Conservation (phyloP, 2,329 filamentous ascomycete genomes). For the Colletotrichum sp. region DNA sequence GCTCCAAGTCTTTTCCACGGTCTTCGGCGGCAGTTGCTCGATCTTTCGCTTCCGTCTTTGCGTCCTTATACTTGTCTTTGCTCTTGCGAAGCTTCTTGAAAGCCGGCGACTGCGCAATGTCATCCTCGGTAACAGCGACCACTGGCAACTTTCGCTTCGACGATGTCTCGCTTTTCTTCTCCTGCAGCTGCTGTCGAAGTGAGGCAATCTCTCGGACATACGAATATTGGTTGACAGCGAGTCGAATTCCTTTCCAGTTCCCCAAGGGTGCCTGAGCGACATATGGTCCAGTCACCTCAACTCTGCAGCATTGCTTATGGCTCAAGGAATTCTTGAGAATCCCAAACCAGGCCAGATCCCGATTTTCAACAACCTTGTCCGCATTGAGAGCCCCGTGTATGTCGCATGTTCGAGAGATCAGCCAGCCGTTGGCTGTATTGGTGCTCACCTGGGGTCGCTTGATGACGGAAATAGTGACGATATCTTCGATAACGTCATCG, state of each 20-base stretch:
- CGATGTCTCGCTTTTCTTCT: background rate
- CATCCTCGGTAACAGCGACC: background rate
- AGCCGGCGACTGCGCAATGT: background rate
- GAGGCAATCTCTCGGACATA: background rate
- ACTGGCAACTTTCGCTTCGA: background rate
- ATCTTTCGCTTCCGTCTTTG: background rate
- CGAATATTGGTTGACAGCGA: background rate
- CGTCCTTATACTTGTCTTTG: background rate
- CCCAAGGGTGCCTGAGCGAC: background rate
- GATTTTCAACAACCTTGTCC: background rate
- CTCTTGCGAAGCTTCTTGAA: background rate
- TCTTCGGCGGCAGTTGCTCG: background rate
- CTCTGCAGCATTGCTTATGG: background rate
- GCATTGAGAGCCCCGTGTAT: background rate
- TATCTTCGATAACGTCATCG: background rate
- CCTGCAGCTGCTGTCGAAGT: background rate
- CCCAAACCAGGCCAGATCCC: background rate
- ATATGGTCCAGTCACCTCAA: background rate
- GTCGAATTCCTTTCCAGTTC: background rate
- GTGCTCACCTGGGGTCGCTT: background rate
- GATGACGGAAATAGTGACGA: background rate
- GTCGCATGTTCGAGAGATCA: background rate
- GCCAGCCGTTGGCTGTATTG: background rate
- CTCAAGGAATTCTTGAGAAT: background rate
- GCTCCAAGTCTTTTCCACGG: background rate